A percentile compares a stretch with the other conserved stretches of the same genome.
Evolutionary conservation across 352 stramenopile genomes (phyloP).

Genomic region (Sclerospora graminicola): DNA sequence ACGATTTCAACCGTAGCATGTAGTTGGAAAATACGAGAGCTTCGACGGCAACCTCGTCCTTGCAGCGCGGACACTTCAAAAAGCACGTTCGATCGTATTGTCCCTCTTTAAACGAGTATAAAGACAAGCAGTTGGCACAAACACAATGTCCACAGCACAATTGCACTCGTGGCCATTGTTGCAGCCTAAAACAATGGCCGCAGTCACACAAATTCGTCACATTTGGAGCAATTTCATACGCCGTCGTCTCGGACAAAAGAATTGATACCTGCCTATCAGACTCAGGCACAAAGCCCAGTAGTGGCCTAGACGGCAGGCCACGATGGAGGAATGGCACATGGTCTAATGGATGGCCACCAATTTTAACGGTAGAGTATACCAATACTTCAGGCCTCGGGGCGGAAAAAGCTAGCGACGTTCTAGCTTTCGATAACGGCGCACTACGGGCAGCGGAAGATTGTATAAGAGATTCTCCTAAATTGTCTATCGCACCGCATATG

Average conservation of each 20-base stretch:
- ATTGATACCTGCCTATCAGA: not conserved
- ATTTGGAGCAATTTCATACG: slow-evolving; percentile 24
- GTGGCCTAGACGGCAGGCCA: slow-evolving; percentile 43
- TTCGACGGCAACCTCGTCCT: slow-evolving; percentile 39
- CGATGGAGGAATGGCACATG: slow-evolving; percentile 62
- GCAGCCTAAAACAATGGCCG: not conserved
- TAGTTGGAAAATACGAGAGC: slow-evolving; percentile 51
- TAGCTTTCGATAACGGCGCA: slow-evolving; percentile 10
- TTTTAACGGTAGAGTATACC: slow-evolving; percentile 58
- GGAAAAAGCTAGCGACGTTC: slow-evolving; percentile 31
- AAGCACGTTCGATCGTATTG: slow-evolving; percentile 34
- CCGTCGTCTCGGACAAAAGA: slow-evolving; percentile 10
- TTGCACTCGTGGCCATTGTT: not conserved
- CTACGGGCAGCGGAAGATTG: not conserved
- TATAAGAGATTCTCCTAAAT: slow-evolving; percentile 11
- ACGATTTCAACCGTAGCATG: slow-evolving; percentile 33
- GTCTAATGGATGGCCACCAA: slow-evolving; percentile 65
- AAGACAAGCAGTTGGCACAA: too few species aligned
- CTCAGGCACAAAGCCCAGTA: slow-evolving; percentile 32
- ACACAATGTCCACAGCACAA: too few species aligned
- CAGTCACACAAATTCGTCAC: too few species aligned
- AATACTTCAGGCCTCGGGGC: slow-evolving; percentile 27
- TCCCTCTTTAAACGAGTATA: slow-evolving; percentile 29
- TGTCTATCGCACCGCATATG: slow-evolving; percentile 7
- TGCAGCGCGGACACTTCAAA: slow-evolving; percentile 41